phyloP scores from a whole-genome alignment of 768 basidiomycete genomes.

The Pleurotus platypus region DNA sequence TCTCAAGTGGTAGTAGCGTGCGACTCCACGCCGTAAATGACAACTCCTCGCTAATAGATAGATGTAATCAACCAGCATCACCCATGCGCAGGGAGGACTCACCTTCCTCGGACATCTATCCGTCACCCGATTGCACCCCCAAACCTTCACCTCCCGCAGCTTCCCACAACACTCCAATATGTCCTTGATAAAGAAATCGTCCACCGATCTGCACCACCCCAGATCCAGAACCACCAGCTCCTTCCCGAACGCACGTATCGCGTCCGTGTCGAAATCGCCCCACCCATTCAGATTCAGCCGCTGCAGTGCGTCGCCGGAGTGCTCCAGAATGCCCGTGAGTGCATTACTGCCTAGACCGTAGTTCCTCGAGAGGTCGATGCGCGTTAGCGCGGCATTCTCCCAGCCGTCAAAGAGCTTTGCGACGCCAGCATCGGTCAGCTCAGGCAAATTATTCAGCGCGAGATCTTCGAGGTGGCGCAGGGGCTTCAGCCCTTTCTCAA shows the following conservation, averaged over 20 bases:
- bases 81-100: constrained; percentile 3
- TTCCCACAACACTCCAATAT: constrained; percentile 48
- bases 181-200: constrained; percentile 78
- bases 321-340: constrained; percentile 58
- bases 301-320: constrained; percentile 59
- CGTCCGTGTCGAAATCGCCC: constrained; percentile 54
- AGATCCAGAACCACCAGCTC: constrained; percentile 65
- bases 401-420: constrained; percentile 64
- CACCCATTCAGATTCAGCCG: constrained; percentile 75
- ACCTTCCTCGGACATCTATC: constrained; percentile 38
- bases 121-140: constrained; percentile 51
- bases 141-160: constrained; percentile 45
- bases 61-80: no score
- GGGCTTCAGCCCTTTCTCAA: constrained; percentile 56
- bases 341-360: constrained; percentile 47
- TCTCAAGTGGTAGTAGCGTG: no score
- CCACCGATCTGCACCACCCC: constrained; percentile 80
- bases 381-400: constrained; percentile 45
- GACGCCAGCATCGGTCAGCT: constrained; percentile 70
- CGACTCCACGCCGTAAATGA: no score
- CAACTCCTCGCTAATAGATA: no score
- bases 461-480: constrained; percentile 48
- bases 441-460: constrained; percentile 47
- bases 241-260: constrained; percentile 24
- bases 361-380: constrained; percentile 65